Base-by-base conservation (phyloP, 106 monocot species). In the Allium fistulosum region DNA sequence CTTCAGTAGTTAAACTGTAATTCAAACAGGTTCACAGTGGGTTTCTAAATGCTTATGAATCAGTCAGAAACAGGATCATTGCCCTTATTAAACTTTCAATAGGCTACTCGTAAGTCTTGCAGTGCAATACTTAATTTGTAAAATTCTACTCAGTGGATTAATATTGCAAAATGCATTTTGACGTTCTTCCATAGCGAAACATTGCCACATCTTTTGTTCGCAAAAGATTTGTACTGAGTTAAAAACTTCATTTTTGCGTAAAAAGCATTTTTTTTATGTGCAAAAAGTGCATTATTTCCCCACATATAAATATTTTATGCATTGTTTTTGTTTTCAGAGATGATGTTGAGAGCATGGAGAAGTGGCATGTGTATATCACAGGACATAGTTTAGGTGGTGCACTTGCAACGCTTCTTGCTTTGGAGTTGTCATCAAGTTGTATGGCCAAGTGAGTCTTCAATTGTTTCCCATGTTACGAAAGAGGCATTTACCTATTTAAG, bases 371-470 rank as follows among this genome's bases (percentile, higher is more conserved):
- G 6, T 97, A 92, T 81, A 76, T 92, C 18, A 97, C 97, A 7
- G 92, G 97, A 56, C 97, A 97, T 71, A 92, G 97, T 76, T 80
- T 97, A 81, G 97, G 97, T 73, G 97, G 97, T 62, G 97, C 97
- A 47, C 85, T 97, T 17, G 92, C 97, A 57, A 97, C 97, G 7
- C 80, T 97, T 67, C 87, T 97, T 72, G 88, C 97, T 76, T 76
- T 92, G 57, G 97, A 97, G 79, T 82, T 92, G 63, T 92, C 97
- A 55, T 79, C 84, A 18, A 92, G 84, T 74, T 77, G 47, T 46
- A 87, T 92, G 92, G 92, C 89, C 62, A 92, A 82, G 84, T 91
- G 66, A 84, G 84, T 81, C 37, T 37, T 37, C 37, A 37, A 37
- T 37, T 5, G 0, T 37, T 37, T 37, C 37, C 37, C 37, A 37